A percentile compares a stretch with the other conserved stretches of the same genome.
Conservation (phyloP, 2,329 filamentous ascomycete species). For the Tricladium varicosporioides region DNA sequence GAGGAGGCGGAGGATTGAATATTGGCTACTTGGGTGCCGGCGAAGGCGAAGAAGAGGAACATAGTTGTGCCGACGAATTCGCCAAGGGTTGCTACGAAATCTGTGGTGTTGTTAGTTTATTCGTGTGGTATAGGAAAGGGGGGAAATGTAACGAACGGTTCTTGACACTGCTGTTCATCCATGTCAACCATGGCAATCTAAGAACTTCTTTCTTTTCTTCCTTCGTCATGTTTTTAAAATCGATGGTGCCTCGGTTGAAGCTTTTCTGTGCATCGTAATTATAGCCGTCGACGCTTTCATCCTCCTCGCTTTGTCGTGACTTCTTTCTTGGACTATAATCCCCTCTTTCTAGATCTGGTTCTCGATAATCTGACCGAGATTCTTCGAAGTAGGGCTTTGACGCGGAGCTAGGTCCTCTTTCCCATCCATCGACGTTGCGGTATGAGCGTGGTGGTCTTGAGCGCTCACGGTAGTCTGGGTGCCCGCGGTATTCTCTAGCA, state of each 20-base stretch:
- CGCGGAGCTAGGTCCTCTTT: constrained; percentile 16
- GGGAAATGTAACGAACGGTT: constrained; percentile 32
- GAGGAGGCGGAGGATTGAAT: constrained; percentile 30
- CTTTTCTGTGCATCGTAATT: constrained; percentile 23
- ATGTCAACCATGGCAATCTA: constrained; percentile 43
- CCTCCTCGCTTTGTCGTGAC: constrained; percentile 10
- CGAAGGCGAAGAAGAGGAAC: constrained; percentile 37
- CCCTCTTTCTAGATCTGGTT: constrained; percentile 22
- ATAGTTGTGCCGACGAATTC: constrained; percentile 36
- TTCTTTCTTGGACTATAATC: constrained; percentile 14
- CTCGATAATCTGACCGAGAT: constrained; percentile 12
- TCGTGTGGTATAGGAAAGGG: constrained; percentile 12
- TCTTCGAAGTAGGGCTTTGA: constrained; percentile 29
- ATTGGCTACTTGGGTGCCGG: constrained; percentile 31
- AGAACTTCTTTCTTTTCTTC: constrained; percentile 44
- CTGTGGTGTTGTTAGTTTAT: constrained; percentile 14
- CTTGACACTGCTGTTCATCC: constrained; percentile 48
- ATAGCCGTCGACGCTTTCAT: constrained; percentile 28
- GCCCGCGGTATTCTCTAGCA: constrained; percentile 11
- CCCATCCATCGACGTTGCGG: constrained; percentile 23
- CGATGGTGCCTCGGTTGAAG: constrained; percentile 22
- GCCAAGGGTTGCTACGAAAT: constrained; percentile 29
- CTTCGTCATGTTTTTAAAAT: constrained; percentile 40
- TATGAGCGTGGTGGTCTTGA: constrained; percentile 29
- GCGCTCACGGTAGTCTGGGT: constrained; percentile 25